Conservation (phyloP, 768 basidiomycete species). For the Boletus coccyginus region DNA sequence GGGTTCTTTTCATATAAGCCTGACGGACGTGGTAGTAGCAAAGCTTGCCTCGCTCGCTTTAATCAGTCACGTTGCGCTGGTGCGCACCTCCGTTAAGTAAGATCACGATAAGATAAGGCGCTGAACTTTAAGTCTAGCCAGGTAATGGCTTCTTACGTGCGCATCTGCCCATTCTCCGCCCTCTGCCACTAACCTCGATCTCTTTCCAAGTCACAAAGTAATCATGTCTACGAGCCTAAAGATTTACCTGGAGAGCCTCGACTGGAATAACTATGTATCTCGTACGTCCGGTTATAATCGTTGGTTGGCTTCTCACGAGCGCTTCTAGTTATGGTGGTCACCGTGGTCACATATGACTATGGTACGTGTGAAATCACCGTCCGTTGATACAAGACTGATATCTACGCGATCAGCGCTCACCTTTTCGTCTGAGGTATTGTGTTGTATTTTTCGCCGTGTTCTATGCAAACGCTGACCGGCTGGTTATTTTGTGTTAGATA, state of each 20-base stretch:
- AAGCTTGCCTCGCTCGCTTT: too few species aligned
- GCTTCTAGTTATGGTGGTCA: neutral
- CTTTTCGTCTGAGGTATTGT: slow-evolving; percentile 4
- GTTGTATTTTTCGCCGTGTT: neutral
- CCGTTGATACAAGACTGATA: neutral
- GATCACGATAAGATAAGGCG: too few species aligned
- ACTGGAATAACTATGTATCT: slow-evolving; percentile 5
- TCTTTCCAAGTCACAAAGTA: neutral
- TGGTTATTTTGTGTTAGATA: neutral
- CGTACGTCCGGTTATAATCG: neutral
- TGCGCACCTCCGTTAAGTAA: too few species aligned
- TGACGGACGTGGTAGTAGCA: too few species aligned
- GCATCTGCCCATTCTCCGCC: neutral
- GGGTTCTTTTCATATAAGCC: too few species aligned
- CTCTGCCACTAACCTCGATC: neutral
- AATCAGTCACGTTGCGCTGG: too few species aligned
- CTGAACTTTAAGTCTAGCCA: too few species aligned
- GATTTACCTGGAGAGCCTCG: neutral
- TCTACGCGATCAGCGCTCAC: slow-evolving; percentile 3
- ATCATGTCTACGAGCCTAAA: slow-evolving; percentile 3
- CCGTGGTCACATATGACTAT: slow-evolving; percentile 1
- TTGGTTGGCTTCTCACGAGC: neutral
- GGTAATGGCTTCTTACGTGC: too few species aligned
- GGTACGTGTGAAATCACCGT: neutral
- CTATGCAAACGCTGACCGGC: neutral